These are phyloP conservation scores for Cystobasidium onofrii DNA, from an alignment of 768 basidiomycete species.

Conservation along the genomic window DNA sequence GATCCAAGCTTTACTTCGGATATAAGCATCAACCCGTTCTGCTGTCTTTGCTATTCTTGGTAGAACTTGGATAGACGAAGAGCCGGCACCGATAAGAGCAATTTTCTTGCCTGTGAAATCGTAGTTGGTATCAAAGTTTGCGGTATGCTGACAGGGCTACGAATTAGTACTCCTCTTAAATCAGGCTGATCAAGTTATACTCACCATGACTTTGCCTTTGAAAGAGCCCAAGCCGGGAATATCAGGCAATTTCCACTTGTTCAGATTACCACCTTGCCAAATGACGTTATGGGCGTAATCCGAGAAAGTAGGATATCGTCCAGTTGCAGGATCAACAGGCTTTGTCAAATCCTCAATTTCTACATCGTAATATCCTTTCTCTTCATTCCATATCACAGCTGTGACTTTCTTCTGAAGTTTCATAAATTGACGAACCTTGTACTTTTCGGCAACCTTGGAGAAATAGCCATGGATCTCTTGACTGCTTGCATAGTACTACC, in stretches of 20 bases:
- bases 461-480: constrained; percentile 20
- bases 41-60: constrained; percentile 32
- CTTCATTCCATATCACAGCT: constrained; percentile 12
- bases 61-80: constrained; percentile 38
- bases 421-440: constrained; percentile 15
- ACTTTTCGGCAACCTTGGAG: constrained; percentile 9
- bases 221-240: constrained; percentile 55
- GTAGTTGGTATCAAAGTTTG: constrained; percentile 50
- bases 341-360: constrained; percentile 15
- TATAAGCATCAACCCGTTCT: constrained; percentile 30
- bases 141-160: constrained; percentile 50
- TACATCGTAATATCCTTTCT: constrained; percentile 7
- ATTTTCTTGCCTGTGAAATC: constrained; percentile 37
- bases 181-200: neutral
- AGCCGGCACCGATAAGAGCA: constrained; percentile 38
- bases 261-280: constrained; percentile 40
- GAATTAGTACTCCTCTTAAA: no score
- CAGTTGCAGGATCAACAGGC: constrained; percentile 18
- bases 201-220: constrained; percentile 47
- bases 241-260: constrained; percentile 60
- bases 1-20: constrained; percentile 32
- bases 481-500: constrained; percentile 10
- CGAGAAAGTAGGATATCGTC: neutral
- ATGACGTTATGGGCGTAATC: constrained; percentile 25
- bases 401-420: neutral